These are phyloP conservation scores for Blastobotrys petasosporus DNA, from an alignment of 1,139 yeast species.

Conservation along the genomic window DNA sequence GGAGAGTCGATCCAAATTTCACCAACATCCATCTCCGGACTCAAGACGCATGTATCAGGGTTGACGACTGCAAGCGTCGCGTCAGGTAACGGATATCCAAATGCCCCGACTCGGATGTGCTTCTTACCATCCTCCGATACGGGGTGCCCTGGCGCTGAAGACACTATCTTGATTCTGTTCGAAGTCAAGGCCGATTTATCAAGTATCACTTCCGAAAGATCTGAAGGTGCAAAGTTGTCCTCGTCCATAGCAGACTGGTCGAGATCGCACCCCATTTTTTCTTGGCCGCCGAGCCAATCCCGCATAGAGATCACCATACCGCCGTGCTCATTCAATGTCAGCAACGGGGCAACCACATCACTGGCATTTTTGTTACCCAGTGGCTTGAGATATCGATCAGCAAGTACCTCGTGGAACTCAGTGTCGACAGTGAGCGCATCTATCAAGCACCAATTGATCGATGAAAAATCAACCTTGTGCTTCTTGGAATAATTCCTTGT, in stretches of 20 bases:
- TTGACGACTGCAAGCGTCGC: slow-evolving; percentile 90
- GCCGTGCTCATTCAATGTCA: slow-evolving; percentile 88
- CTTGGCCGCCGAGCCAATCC: slow-evolving; percentile 71
- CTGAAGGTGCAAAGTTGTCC: slow-evolving; percentile 40
- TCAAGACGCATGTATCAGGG: slow-evolving; percentile 73
- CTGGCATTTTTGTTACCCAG: slow-evolving; percentile 77
- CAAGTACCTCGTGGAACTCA: slow-evolving; percentile 81
- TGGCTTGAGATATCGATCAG: slow-evolving; percentile 90
- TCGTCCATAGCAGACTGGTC: slow-evolving; percentile 19
- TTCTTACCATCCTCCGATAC: slow-evolving; percentile 43
- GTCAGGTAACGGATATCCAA: slow-evolving; percentile 92
- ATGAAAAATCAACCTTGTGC: slow-evolving; percentile 68
- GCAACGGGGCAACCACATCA: slow-evolving; percentile 80
- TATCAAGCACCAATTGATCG: slow-evolving; percentile 83
- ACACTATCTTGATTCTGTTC: slow-evolving; percentile 65
- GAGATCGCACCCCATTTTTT: slow-evolving; percentile 44
- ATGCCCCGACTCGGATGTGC: slow-evolving; percentile 70
- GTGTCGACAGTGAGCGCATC: slow-evolving; percentile 92
- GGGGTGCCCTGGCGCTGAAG: slow-evolving; percentile 42
- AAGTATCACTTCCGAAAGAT: slow-evolving; percentile 62
- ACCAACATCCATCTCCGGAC: slow-evolving; percentile 76
- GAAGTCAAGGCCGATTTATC: slow-evolving; percentile 77
- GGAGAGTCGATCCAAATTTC: slow-evolving; percentile 96
- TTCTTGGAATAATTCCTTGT: slow-evolving; percentile 78
- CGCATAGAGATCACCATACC: slow-evolving; percentile 91